Conservation (phyloP, 176 grass and related monocot genomes). For the Saccharum spontaneum region DNA sequence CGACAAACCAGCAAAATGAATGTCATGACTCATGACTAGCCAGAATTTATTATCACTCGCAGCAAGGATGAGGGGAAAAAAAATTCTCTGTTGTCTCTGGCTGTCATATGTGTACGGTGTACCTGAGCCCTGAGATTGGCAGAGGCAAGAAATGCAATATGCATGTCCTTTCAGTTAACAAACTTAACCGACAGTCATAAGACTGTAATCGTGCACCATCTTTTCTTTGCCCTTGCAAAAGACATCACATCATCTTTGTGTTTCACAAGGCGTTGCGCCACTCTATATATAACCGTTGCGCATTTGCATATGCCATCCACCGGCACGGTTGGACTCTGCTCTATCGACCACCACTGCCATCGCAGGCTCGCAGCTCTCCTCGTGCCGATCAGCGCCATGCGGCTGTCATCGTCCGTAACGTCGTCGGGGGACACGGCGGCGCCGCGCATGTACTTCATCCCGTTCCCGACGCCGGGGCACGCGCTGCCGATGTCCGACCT, state of each 20-base stretch:
- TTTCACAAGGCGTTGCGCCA: background rate
- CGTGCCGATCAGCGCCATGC: slow-evolving; percentile 13
- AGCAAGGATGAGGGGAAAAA: background rate
- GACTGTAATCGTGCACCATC: background rate
- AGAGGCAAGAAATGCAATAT: slow-evolving; percentile 24
- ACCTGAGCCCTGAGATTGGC: background rate
- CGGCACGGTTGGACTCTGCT: background rate
- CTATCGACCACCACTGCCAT: background rate
- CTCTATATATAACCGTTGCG: background rate
- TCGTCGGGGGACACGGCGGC: background rate
- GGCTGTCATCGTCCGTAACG: background rate
- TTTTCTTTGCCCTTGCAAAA: background rate
- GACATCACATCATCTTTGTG: slow-evolving; percentile 32
- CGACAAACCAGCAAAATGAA: background rate
- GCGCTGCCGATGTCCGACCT: slow-evolving; percentile 69
- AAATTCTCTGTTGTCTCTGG: background rate
- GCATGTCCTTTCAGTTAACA: slow-evolving; percentile 9
- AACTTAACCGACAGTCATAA: background rate
- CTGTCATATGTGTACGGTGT: background rate
- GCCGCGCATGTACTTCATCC: slow-evolving; percentile 60
- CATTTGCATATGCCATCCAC: background rate
- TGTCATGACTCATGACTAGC: background rate
- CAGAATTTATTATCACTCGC: background rate
- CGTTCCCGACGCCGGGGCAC: slow-evolving; percentile 63
- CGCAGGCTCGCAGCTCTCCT: background rate